Percentiles rank a stretch among this genome's conserved stretches.
phyloP scores from a whole-genome alignment of 2,329 filamentous ascomycete genomes.

The Colletotrichum melonis region DNA sequence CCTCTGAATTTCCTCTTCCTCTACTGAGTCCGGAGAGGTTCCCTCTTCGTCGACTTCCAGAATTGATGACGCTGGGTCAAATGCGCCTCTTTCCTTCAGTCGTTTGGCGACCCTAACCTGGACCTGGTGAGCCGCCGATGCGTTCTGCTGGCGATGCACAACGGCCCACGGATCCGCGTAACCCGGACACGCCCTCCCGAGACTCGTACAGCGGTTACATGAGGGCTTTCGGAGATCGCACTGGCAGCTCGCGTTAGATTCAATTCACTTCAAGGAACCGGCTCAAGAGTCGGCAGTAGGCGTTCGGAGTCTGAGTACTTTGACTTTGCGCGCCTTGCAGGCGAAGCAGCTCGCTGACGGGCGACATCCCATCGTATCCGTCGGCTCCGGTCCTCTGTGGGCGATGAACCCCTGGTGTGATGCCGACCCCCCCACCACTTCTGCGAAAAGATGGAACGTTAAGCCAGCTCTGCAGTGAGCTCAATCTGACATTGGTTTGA shows the following conservation, averaged over 20 bases:
- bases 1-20: neutral
- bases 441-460: neutral
- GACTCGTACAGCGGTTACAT: conserved; percentile 52
- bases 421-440: neutral
- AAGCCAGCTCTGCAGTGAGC: neutral
- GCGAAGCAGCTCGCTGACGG: conserved; percentile 24
- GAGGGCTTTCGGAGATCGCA: conserved; percentile 52
- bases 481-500: neutral
- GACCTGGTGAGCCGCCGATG: conserved; percentile 11
- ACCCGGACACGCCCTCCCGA: conserved; percentile 52
- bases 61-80: neutral
- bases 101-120: conserved; percentile 20
- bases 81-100: conserved; percentile 13
- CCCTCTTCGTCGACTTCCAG: neutral
- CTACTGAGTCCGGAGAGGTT: neutral
- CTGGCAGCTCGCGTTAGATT: conserved; percentile 37
- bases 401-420: neutral
- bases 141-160: conserved; percentile 39
- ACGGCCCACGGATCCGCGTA: conserved; percentile 53
- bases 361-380: conserved; percentile 34
- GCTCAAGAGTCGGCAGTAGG: neutral
- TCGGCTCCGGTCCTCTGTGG: neutral
- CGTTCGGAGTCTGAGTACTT: neutral
- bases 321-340: conserved; percentile 28
- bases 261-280: neutral